phyloP scores from a whole-genome alignment of 352 stramenopile genomes.

The Aphanomyces cochlioides region DNA sequence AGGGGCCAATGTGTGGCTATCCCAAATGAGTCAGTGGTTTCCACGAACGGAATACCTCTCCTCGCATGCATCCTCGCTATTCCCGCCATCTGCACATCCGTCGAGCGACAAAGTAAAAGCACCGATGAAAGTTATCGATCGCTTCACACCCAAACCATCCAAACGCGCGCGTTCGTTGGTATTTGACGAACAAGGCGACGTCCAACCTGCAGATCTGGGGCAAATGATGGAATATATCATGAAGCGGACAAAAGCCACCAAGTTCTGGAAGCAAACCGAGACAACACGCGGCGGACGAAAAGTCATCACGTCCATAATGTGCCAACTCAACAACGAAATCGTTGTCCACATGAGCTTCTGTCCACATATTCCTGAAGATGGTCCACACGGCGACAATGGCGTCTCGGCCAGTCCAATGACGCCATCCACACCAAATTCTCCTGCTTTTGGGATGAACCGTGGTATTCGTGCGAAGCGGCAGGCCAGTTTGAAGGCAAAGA shows the following conservation, averaged over 20 bases:
- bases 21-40: slow-evolving; percentile 65
- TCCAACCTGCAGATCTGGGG: slow-evolving; percentile 74
- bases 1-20: slow-evolving; percentile 74
- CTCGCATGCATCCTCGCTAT: neutral
- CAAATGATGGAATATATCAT: slow-evolving; percentile 90
- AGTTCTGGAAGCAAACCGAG: slow-evolving; percentile 86
- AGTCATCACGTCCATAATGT: slow-evolving; percentile 82
- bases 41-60: slow-evolving; percentile 58
- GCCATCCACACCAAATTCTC: slow-evolving; percentile 76
- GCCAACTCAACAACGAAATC: slow-evolving; percentile 85
- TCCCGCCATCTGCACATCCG: no score
- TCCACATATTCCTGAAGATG: slow-evolving; percentile 72
- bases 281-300: slow-evolving; percentile 77
- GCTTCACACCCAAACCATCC: slow-evolving; percentile 75
- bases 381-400: slow-evolving; percentile 71
- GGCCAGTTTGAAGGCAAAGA: slow-evolving; percentile 68
- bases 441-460: slow-evolving; percentile 60
- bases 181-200: slow-evolving; percentile 80
- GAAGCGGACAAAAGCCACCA: slow-evolving; percentile 83
- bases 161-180: slow-evolving; percentile 60
- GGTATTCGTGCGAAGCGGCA: slow-evolving; percentile 56
- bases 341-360: slow-evolving; percentile 79
- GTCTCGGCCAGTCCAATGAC: slow-evolving; percentile 84
- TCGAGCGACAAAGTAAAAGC: slow-evolving; percentile 18
- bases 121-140: slow-evolving; percentile 24